Base-by-base conservation (phyloP, 768 basidiomycete genomes). In the Tylopilus plumbeoviolaceoides region DNA sequence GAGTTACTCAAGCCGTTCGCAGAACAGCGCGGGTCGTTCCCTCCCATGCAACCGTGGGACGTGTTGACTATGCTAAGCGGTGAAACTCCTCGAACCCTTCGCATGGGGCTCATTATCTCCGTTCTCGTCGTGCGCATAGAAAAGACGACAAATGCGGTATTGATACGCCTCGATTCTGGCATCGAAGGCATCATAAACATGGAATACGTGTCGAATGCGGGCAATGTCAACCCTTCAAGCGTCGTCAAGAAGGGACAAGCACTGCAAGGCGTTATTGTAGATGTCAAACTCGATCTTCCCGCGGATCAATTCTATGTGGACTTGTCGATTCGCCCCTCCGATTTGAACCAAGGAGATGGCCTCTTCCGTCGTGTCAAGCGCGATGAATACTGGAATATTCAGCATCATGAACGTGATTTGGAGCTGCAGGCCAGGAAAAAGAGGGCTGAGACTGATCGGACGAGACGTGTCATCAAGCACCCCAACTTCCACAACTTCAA, bases 401-500 rank as follows among this genome's bases (percentile, higher is more conserved):
- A 71, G n/a, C 83, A 78, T 48, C 76, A 78, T 59, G 79, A 83
- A 27, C 82, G 81, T 55, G 89, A 94, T 63, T 68, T 72, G 58
- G 89, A 93, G 55, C 72, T 91, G 58, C 73, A 87, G 56, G 81
- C 79, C 21, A 80, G 91, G 58, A 95, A 91, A 73, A 95, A 92
- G 74, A 77, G 90, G 44, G 84, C 89, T 2, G 88, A 92, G 63
- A 85, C 83, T 9, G 88, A 90, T 60, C 79, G 81, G 55, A 81
- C 84, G 33, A 82, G 91, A 54, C 78, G 95, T 23, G 84, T 95
- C 48, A 91, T 99, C 74, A 93, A 98, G 67, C 97, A 99, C 68
- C 97, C 95, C 2, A 94, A 95, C 70, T 99, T 98, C 81, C 90
- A 95, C 66, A 92, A 97, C 64, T 85, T 95, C 77, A 95, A 91